phyloP scores from a whole-genome alignment of 2,329 filamentous ascomycete species.

The Lachnellula cervina region DNA sequence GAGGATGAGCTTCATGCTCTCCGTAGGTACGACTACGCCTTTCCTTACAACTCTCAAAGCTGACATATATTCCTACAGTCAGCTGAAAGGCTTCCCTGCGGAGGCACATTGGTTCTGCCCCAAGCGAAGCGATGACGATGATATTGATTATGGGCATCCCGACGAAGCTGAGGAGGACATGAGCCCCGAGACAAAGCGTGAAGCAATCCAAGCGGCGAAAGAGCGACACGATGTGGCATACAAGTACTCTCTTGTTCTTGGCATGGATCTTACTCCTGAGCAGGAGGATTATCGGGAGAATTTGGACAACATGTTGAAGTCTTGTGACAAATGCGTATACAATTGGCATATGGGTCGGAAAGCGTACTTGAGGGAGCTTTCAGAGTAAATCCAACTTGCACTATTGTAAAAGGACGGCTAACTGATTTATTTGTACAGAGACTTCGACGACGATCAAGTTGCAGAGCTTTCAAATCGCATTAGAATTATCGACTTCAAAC shows the following conservation, averaged over 20 bases:
- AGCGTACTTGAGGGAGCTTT: constrained; percentile 55
- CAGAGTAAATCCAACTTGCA: constrained; percentile 43
- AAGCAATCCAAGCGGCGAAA: constrained; percentile 50
- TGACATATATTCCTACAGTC: constrained; percentile 17
- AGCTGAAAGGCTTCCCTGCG: constrained; percentile 28
- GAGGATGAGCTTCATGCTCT: constrained; percentile 30
- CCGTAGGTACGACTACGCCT: constrained; percentile 21
- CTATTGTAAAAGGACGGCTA: constrained; percentile 1
- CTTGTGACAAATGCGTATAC: constrained; percentile 65
- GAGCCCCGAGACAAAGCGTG: constrained; percentile 45
- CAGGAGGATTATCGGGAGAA: constrained; percentile 53
- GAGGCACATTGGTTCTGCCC: constrained; percentile 65
- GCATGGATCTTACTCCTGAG: constrained; percentile 50
- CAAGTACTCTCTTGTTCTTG: constrained; percentile 64
- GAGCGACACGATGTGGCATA: constrained; percentile 58
- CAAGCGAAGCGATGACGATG: constrained; percentile 56
- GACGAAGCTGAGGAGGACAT: constrained; percentile 43
- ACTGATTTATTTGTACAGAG: constrained; percentile 14
- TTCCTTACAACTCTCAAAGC: background rate
- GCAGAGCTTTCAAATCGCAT: constrained; percentile 50
- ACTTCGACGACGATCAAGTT: constrained; percentile 45
- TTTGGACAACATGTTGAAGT: constrained; percentile 54
- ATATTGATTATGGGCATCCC: constrained; percentile 57
- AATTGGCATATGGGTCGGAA: constrained; percentile 69
- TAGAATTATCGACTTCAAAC: constrained; percentile 54